Base-by-base conservation (phyloP, 441 rosid genomes). In the Hura crepitans region DNA sequence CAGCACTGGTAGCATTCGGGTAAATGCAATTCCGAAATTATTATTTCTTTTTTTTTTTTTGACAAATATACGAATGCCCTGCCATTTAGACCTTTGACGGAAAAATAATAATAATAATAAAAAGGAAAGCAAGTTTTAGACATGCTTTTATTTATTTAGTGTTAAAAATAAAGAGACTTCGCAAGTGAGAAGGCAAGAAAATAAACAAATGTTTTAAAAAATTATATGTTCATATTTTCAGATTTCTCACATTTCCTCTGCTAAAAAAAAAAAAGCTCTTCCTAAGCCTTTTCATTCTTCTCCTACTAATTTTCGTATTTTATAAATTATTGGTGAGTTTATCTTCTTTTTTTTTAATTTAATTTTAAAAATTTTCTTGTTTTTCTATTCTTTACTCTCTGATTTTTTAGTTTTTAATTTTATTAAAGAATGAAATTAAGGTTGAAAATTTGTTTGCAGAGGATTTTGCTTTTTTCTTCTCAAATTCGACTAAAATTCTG, bases 261-360 rank as follows among this genome's bases (percentile, higher is more conserved):
- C 51, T 65, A 70, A 61, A 53, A 62, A 77, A 65, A 60, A 31
- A 47, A 55, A 57, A 65, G 69, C 62, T 61, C 63, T 47, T 23
- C 66, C 31, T 31, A 57, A 46, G 62, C 6, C 25, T 62, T 35
- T 47, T 72, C 62, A 50, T 72, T 76, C 66, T 56, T 15, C 53
- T 28, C 76, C 70, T 18, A 39, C 69, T 49, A 49, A 39, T 75
- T 81, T 65, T 31, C 69, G 50, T 63, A 77, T 75, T 77, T 72
- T 51, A 74, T 55, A 23, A 61, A 37, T 80, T 79, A 72, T 81
- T 57, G 91, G 89, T 82, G 75, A 87, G 86, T 81, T 73, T 77
- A 59, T 72, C 57, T 67, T 14, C 5, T 58, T 37, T 82, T 77
- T 61, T 43, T n/a, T 17, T 4, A 14, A 11, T 33, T 37, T 82